Conservation (phyloP, 2,329 filamentous ascomycete species). For the Colletotrichum tabaci region DNA sequence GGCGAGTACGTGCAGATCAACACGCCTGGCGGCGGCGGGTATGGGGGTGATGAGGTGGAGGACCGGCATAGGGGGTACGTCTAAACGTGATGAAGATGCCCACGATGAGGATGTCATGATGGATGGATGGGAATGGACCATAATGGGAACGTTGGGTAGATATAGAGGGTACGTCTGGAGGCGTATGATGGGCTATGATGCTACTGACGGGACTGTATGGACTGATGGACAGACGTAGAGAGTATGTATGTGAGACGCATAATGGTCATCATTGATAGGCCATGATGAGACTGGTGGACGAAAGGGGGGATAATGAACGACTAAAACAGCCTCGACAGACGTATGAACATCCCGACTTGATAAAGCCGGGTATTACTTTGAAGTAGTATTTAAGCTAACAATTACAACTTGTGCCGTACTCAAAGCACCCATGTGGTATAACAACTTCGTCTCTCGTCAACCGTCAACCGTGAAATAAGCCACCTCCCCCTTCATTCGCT, state of each 20-base stretch:
- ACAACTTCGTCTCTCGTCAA: conserved; percentile 25
- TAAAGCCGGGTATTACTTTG: conserved; percentile 19
- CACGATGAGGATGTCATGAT: neutral
- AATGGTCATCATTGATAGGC: no score
- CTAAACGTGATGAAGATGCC: neutral
- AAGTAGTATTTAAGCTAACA: neutral
- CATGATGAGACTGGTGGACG: no score
- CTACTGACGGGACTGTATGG: no score
- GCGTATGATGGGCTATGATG: no score
- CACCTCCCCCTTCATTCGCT: neutral
- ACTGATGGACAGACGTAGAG: no score
- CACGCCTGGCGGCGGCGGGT: conserved; percentile 54
- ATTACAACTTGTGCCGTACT: neutral
- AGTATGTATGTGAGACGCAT: no score
- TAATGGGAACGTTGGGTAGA: no score
- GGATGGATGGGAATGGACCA: no score
- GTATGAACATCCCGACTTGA: neutral
- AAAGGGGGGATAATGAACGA: no score
- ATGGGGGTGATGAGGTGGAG: conserved; percentile 35
- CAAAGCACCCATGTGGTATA: conserved; percentile 11
- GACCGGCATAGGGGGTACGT: conserved; percentile 38
- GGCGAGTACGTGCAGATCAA: conserved; percentile 55
- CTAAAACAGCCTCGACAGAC: no score
- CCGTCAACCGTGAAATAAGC: neutral
- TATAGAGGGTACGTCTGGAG: no score